phyloP scores from a whole-genome alignment of 805 yeast genomes.

The Lipomyces chichibuensis region DNA sequence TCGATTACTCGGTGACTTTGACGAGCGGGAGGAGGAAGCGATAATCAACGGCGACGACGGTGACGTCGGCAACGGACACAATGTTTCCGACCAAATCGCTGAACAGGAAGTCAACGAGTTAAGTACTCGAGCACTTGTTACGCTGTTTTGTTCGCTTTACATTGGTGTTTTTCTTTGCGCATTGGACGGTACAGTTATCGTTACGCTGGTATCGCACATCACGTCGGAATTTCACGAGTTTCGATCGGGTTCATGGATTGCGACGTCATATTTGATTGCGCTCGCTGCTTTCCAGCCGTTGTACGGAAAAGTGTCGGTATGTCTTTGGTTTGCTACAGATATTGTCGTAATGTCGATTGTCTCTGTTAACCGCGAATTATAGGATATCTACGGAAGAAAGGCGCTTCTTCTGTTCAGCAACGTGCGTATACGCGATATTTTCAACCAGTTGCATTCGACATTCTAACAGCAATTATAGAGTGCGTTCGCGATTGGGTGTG shows the following conservation, averaged over 20 bases:
- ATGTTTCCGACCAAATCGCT: slow-evolving; percentile 15
- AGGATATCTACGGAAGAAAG: slow-evolving; percentile 35
- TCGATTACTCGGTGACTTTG: slow-evolving; percentile 57
- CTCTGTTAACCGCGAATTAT: too few species aligned
- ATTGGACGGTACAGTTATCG: slow-evolving; percentile 57
- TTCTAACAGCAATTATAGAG: slow-evolving; percentile 42
- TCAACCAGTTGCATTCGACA: slow-evolving; percentile 50
- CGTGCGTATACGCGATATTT: slow-evolving; percentile 8
- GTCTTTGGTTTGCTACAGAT: not conserved
- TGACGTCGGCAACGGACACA: not conserved
- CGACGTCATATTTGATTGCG: slow-evolving; percentile 70
- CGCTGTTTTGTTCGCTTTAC: slow-evolving; percentile 35
- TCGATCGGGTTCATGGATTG: slow-evolving; percentile 66
- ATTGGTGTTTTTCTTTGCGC: slow-evolving; percentile 55
- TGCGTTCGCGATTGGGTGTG: slow-evolving; percentile 50
- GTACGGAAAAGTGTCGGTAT: slow-evolving; percentile 58
- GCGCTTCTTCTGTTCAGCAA: slow-evolving; percentile 29
- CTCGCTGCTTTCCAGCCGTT: slow-evolving; percentile 77
- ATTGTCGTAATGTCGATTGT: too few species aligned
- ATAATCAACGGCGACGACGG: slow-evolving; percentile 17
- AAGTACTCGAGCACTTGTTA: slow-evolving; percentile 29
- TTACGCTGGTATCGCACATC: slow-evolving; percentile 55
- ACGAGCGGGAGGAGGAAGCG: slow-evolving; percentile 32
- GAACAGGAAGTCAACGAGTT: slow-evolving; percentile 32
- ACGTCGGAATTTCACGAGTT: slow-evolving; percentile 62